phyloP scores from a whole-genome alignment of 164 flowering plant genomes.

The Vitis vinifera region ASM3070453v1 NC_081816.1:7117501-7118000 shows the following conservation, averaged over 20 bases:
- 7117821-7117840: constrained; percentile 6
- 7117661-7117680: constrained; percentile 65
- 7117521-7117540: no score
- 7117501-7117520: no score
- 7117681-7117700: constrained; percentile 16
- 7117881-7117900: no score
- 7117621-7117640: constrained; percentile 55
- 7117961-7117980: no score
- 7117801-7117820: not conserved
- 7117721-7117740: constrained; percentile 38
- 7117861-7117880: not conserved
- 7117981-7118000: no score
- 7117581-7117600: constrained; percentile 50
- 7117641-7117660: constrained; percentile 48
- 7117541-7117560: no score
- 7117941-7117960: no score
- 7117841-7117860: constrained; percentile 5
- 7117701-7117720: constrained; percentile 21
- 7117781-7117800: not conserved
- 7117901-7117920: no score
- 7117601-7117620: constrained; percentile 56
- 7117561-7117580: constrained; percentile 41
- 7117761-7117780: no score
- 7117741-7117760: constrained; percentile 41
- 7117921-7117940: no score